These are phyloP conservation scores for Neofusicoccum sp. DNA, from an alignment of 2,329 filamentous ascomycete genomes.

Conservation along the genomic window DNA sequence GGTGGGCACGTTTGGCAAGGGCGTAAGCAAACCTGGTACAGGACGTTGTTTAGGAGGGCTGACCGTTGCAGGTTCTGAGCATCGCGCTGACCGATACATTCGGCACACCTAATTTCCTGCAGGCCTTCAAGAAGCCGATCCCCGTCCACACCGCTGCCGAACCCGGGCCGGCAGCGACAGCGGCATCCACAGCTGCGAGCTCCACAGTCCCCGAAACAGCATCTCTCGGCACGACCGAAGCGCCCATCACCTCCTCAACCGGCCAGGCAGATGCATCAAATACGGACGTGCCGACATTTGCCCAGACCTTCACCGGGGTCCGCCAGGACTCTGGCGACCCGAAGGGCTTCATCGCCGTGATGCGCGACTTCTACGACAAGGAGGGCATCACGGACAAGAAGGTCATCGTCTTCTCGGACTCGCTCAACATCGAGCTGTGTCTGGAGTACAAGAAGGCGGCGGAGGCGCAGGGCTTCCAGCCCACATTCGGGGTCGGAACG, in stretches of 20 bases:
- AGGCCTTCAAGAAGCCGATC: conserved; percentile 72
- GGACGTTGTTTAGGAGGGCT: not conserved
- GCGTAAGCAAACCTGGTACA: conserved; percentile 40
- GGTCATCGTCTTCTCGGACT: conserved; percentile 92
- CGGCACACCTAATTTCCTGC: conserved; percentile 84
- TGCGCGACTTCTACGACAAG: conserved; percentile 76
- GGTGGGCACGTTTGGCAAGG: conserved; percentile 86
- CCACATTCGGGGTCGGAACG: conserved; percentile 91
- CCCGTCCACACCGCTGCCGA: conserved; percentile 45
- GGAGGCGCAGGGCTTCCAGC: conserved; percentile 75
- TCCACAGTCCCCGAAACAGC: conserved; percentile 42
- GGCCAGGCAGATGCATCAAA: conserved; percentile 23
- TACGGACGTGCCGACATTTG: conserved; percentile 59
- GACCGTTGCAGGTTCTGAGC: conserved; percentile 59
- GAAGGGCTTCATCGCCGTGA: conserved; percentile 71
- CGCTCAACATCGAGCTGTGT: conserved; percentile 85
- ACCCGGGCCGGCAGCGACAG: conserved; percentile 38
- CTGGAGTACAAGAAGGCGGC: conserved; percentile 84
- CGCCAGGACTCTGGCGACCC: conserved; percentile 91
- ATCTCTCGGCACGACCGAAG: conserved; percentile 39
- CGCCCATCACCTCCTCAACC: conserved; percentile 47
- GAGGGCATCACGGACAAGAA: conserved; percentile 77
- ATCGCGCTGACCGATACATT: conserved; percentile 97
- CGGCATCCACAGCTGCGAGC: conserved; percentile 41
- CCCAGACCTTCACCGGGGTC: conserved; percentile 77